Percentiles rank a stretch among this genome's conserved stretches.
Evolutionary conservation across 2,329 filamentous ascomycete genomes (phyloP).

Genomic region (Fusarium setosum): DNA sequence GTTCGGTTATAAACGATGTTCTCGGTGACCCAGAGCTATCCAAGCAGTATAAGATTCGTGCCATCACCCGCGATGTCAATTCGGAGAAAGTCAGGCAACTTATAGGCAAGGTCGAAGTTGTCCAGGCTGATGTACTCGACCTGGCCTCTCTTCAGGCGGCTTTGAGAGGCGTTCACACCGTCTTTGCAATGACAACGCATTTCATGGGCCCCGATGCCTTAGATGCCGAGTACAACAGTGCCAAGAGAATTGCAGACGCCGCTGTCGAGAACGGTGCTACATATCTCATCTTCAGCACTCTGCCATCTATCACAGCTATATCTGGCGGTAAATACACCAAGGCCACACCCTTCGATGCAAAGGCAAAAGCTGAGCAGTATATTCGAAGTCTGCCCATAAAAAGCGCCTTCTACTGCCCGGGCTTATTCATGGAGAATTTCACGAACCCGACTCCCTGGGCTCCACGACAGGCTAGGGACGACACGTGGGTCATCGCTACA

Average conservation of each 20-base stretch:
- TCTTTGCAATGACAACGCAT: slow-evolving; percentile 60
- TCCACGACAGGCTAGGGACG: slow-evolving; percentile 44
- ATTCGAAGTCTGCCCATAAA: slow-evolving; percentile 60
- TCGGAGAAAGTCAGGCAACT: slow-evolving; percentile 48
- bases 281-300: slow-evolving; percentile 55
- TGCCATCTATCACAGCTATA: slow-evolving; percentile 48
- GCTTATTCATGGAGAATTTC: slow-evolving; percentile 57
- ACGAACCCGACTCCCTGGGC: slow-evolving; percentile 40
- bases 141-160: slow-evolving; percentile 53
- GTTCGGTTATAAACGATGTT: slow-evolving; percentile 58
- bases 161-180: slow-evolving; percentile 56
- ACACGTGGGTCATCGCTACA: slow-evolving; percentile 41
- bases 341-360: background rate
- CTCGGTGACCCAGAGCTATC: slow-evolving; percentile 57
- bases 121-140: slow-evolving; percentile 54
- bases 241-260: slow-evolving; percentile 54
- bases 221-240: slow-evolving; percentile 50
- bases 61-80: slow-evolving; percentile 59
- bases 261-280: slow-evolving; percentile 51
- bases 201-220: slow-evolving; percentile 48
- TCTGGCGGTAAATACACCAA: slow-evolving; percentile 48
- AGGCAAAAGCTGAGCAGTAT: slow-evolving; percentile 46
- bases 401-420: slow-evolving; percentile 54
- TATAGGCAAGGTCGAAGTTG: slow-evolving; percentile 46
- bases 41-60: slow-evolving; percentile 59